Percentiles rank a stretch among this genome's conserved stretches.
phyloP scores from a whole-genome alignment of 73 alveolate genomes.

The Paramecium octaurelia region DNA sequence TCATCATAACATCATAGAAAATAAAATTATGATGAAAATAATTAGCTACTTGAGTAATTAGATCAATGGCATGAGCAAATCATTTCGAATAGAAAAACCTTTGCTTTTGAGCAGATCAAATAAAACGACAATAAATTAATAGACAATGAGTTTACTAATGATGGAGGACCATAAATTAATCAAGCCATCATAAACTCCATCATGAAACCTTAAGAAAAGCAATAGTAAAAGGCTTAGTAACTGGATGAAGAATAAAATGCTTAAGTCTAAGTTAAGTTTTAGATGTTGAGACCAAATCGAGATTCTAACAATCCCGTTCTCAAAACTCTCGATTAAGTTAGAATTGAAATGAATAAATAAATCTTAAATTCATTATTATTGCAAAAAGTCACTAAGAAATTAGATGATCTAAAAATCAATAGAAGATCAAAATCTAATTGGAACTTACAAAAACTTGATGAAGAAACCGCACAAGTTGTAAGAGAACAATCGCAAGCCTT shows the following conservation, averaged over 20 bases:
- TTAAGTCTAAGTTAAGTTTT: constrained; percentile 1
- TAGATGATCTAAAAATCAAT: constrained; percentile 14
- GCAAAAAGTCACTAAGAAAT: constrained; percentile 24
- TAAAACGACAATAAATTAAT: neutral
- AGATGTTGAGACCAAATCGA: constrained; percentile 10
- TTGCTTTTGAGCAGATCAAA: neutral
- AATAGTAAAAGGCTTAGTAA: neutral
- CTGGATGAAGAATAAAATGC: neutral
- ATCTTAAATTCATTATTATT: constrained; percentile 18
- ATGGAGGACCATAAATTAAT: constrained; percentile 28
- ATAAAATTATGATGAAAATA: neutral
- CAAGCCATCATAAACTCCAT: constrained; percentile 15
- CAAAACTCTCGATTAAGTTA: constrained; percentile 44
- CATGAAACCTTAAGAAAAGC: constrained; percentile 12
- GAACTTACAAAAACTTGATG: constrained; percentile 41
- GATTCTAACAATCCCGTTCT: neutral
- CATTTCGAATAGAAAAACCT: neutral
- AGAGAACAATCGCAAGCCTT: constrained; percentile 39
- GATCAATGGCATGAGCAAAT: constrained; percentile 40
- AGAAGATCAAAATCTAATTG: neutral
- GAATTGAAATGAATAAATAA: constrained; percentile 33
- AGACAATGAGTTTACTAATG: constrained; percentile 9
- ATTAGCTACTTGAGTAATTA: neutral
- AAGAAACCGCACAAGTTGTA: constrained; percentile 23
- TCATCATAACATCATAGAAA: neutral